Conservation (phyloP, 2,329 filamentous ascomycete species). For the Aspergillus pseudoviridinutans region DNA sequence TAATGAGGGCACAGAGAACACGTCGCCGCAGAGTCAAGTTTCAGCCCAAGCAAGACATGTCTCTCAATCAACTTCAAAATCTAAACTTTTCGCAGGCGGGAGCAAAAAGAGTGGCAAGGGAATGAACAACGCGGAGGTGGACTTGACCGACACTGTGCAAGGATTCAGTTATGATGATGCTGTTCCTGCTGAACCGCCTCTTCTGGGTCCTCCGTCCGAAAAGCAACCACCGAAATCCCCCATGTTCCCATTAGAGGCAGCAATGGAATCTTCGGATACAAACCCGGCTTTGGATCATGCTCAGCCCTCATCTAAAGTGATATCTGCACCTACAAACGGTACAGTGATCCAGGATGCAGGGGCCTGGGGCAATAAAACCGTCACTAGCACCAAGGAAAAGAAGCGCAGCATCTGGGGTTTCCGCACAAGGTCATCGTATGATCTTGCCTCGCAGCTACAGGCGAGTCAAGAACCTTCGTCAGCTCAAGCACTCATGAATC, state of each 20-base stretch:
- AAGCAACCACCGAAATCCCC: slow-evolving; percentile 30
- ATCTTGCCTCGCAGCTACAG: slow-evolving; percentile 43
- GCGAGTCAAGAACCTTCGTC: slow-evolving; percentile 32
- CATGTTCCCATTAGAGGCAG: slow-evolving; percentile 26
- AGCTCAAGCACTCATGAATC: slow-evolving; percentile 50
- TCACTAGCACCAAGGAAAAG: slow-evolving; percentile 68
- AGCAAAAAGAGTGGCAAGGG: slow-evolving; percentile 29
- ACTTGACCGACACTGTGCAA: slow-evolving; percentile 37
- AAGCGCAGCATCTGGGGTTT: slow-evolving; percentile 69
- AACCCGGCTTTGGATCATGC: slow-evolving; percentile 25
- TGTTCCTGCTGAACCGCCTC: slow-evolving; percentile 54
- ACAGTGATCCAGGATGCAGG: slow-evolving; percentile 76
- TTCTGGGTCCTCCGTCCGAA: slow-evolving; percentile 43
- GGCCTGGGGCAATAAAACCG: slow-evolving; percentile 77
- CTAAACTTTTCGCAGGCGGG: slow-evolving; percentile 22
- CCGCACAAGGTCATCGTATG: slow-evolving; percentile 67
- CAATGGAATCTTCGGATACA: slow-evolving; percentile 26
- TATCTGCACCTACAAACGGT: slow-evolving; percentile 81
- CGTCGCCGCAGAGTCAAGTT: slow-evolving; percentile 16
- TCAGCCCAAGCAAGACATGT: slow-evolving; percentile 16
- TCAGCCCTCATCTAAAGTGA: slow-evolving; percentile 46
- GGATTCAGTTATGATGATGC: slow-evolving; percentile 55
- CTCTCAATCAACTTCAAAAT: slow-evolving; percentile 17
- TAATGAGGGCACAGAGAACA: slow-evolving; percentile 23
- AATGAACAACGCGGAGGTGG: slow-evolving; percentile 38